A percentile compares a stretch with the other conserved stretches of the same genome.
These are phyloP conservation scores for Phaffia rhodozyma DNA, from an alignment of 1,284 basidiomycete genomes.

Conservation along the genomic window DNA sequence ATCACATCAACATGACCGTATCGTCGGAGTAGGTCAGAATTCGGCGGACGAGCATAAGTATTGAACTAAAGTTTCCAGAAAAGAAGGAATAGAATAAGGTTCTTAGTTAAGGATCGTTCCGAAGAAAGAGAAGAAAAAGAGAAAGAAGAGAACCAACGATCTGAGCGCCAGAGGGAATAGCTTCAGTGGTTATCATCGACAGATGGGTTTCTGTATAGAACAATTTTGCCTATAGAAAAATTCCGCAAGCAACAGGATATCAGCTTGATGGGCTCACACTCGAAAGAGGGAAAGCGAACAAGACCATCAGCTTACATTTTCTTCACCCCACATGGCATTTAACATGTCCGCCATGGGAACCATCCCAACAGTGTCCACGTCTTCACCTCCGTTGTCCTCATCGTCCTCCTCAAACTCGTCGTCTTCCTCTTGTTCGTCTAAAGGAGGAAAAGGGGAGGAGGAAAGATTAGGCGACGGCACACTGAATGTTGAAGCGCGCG, in stretches of 20 bases:
- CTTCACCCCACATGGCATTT: constrained; percentile 71
- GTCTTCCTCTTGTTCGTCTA: constrained; percentile 31
- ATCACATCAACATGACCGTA: constrained; percentile 87
- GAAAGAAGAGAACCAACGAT: constrained; percentile 49
- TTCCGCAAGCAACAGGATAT: neutral
- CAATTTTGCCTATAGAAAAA: constrained; percentile 53
- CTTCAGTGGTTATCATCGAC: constrained; percentile 68
- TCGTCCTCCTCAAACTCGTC: constrained; percentile 36
- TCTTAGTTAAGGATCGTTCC: constrained; percentile 18
- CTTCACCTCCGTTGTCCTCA: constrained; percentile 50
- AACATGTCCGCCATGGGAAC: constrained; percentile 94
- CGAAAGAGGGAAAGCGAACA: neutral
- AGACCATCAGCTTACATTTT: constrained; percentile 51
- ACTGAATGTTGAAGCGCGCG: neutral
- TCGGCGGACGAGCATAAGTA: constrained; percentile 89
- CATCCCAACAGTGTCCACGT: constrained; percentile 70
- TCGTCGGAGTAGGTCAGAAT: constrained; percentile 81
- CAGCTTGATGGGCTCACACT: neutral
- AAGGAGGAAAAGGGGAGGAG: constrained; percentile 14
- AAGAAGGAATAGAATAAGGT: constrained; percentile 13
- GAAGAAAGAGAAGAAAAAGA: constrained; percentile 21
- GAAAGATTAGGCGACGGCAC: neutral
- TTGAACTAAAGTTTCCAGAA: constrained; percentile 53
- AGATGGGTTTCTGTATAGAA: constrained; percentile 64
- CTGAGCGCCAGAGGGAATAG: constrained; percentile 68